Base-by-base conservation (phyloP, 129 eudicot genomes). In the Mikania micrantha region DNA sequence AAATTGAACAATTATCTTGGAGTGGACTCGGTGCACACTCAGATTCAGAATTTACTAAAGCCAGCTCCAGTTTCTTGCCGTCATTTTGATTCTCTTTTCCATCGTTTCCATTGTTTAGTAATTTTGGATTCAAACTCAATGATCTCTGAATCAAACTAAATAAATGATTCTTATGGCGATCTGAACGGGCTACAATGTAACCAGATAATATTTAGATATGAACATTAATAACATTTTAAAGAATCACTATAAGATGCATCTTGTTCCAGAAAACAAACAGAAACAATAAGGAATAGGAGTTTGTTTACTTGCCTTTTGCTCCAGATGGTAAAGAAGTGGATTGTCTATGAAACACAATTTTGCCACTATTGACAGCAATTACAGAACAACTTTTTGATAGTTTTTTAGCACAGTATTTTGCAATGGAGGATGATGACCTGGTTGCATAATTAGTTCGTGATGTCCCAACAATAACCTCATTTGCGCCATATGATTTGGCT, bases 351-450 rank as follows among this genome's bases (percentile, higher is more conserved):
- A 81, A 90, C 60, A 79, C 76, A 66, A 82, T 63, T 79, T 86
- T 90, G 10, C 96, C 96, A 80, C 84, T 80, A 53, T 77, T 77
- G 22, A 86, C 95, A 64, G 91, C 92, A 66, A 83, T 61, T 44
- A 86, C 83, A 8, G 96, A 79, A 48, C 83, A 72, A 61, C 25
- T 70, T 66, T 70, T 83, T 3, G 83, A 57, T 20, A 90, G 65
- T 17, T 82, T 90, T 67, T 78, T 86, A 67, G 96, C 90, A 78
- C 96, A 90, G 74, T 84, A 84, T 72, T 86, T 90, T 61, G 96
- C 96, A 44, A 90, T 50, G 15, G 95, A 70, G 50, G 80, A 81
- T 35, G 88, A 75, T 29, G 95, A 90, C 39, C 85, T 78, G 31
- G 80, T 72, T 15, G 76, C 70, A 56, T 80, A 88, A 49, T 70